Conservation (phyloP, 2,329 filamentous ascomycete species). For the Pestalotiopsis sp. region DNA sequence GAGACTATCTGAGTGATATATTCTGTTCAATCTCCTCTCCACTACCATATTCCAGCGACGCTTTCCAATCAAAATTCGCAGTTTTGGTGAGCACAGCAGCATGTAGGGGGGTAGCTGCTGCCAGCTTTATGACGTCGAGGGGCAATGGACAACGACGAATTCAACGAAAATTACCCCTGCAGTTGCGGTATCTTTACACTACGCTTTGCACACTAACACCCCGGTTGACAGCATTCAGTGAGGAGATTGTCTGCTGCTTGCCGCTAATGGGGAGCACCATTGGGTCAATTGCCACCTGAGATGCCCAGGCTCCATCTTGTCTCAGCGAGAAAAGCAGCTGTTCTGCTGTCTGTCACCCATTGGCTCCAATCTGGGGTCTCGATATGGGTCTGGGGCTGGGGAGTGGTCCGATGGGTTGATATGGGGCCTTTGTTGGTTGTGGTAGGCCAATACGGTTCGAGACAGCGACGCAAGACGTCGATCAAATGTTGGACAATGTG, state of each 20-base stretch:
- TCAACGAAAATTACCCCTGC: conserved; percentile 17
- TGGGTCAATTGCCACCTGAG: neutral
- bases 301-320: neutral
- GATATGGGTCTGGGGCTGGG: neutral
- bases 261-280: neutral
- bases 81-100: neutral
- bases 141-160: conserved; percentile 21
- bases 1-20: neutral
- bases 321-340: neutral
- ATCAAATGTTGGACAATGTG: neutral
- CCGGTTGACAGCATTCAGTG: neutral
- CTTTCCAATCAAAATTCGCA: neutral
- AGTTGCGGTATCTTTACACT: neutral
- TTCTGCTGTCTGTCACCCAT: neutral
- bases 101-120: conserved; percentile 14
- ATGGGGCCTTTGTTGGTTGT: no score
- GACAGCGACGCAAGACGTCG: neutral
- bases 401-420: neutral
- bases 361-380: neutral
- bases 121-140: conserved; percentile 32
- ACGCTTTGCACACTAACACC: neutral
- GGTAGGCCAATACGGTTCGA: no score
- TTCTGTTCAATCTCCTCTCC: neutral
- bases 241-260: neutral
- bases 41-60: neutral